Percentiles rank a stretch among this genome's conserved stretches.
Conservation (phyloP, 2,329 filamentous ascomycete species). For the Anthostomella pinea region DNA sequence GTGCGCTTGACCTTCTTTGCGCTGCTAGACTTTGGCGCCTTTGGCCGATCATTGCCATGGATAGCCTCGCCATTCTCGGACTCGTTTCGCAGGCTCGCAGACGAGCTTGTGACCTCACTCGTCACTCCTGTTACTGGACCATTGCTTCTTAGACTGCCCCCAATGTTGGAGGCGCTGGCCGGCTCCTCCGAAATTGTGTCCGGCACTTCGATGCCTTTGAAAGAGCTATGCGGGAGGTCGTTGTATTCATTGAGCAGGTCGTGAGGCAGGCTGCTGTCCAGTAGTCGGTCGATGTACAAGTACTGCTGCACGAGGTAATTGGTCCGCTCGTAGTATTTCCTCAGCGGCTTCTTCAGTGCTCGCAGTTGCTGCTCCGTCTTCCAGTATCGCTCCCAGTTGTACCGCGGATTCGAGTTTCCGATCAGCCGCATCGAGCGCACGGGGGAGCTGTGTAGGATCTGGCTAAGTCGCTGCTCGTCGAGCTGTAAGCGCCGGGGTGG, state of each 20-base stretch:
- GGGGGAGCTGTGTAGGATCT: slow-evolving; percentile 63
- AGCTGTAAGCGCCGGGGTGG: slow-evolving; percentile 43
- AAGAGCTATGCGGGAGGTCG: slow-evolving; percentile 54
- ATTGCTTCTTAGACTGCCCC: slow-evolving; percentile 2
- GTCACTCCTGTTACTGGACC: slow-evolving; percentile 1
- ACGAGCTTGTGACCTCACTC: slow-evolving; percentile 1
- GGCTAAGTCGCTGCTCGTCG: slow-evolving; percentile 58
- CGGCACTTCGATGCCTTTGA: slow-evolving; percentile 60
- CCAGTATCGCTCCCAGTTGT: slow-evolving; percentile 85
- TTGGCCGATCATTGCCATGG: slow-evolving; percentile 10
- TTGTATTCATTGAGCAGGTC: slow-evolving; percentile 89
- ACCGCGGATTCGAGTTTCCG: slow-evolving; percentile 81
- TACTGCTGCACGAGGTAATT: slow-evolving; percentile 91
- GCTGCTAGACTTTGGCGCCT: slow-evolving; percentile 9
- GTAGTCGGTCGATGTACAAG: slow-evolving; percentile 83
- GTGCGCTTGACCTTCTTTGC: slow-evolving; percentile 68
- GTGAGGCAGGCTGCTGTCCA: slow-evolving; percentile 91
- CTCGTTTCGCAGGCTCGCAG: slow-evolving; percentile 7
- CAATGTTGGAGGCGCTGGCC: slow-evolving; percentile 22
- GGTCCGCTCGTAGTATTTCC: slow-evolving; percentile 83
- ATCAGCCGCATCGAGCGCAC: slow-evolving; percentile 84
- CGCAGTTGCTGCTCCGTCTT: slow-evolving; percentile 74
- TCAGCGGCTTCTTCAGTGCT: slow-evolving; percentile 69
- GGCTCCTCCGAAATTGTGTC: slow-evolving; percentile 74
- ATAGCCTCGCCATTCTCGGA: slow-evolving; percentile 4